These are phyloP conservation scores for Phytophthora gonapodyides DNA, from an alignment of 352 stramenopile genomes.

Conservation along the genomic window DNA sequence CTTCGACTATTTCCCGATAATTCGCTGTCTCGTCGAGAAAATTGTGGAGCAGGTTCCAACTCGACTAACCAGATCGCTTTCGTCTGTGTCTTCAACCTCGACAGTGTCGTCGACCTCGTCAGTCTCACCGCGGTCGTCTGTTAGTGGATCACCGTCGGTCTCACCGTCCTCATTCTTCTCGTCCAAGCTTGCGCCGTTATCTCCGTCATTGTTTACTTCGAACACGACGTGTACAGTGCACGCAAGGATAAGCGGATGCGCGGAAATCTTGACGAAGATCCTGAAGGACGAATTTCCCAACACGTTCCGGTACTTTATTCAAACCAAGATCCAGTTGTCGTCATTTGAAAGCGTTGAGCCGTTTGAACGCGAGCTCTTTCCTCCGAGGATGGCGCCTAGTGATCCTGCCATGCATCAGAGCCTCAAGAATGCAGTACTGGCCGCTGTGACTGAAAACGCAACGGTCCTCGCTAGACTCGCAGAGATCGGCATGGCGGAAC, in stretches of 20 bases:
- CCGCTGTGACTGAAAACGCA: slow-evolving; percentile 50
- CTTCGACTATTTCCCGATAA: slow-evolving; percentile 47
- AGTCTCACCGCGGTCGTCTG: slow-evolving; percentile 37
- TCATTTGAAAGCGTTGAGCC: slow-evolving; percentile 76
- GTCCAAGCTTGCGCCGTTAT: slow-evolving; percentile 23
- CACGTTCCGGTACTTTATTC: slow-evolving; percentile 77
- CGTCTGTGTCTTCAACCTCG: slow-evolving; percentile 45
- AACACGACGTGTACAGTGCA: slow-evolving; percentile 46
- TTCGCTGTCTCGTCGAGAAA: slow-evolving; percentile 57
- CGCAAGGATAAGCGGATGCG: slow-evolving; percentile 62
- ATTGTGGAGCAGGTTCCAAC: slow-evolving; percentile 52
- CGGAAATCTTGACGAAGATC: slow-evolving; percentile 69
- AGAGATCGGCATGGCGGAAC: slow-evolving; percentile 61
- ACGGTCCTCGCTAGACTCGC: slow-evolving; percentile 55
- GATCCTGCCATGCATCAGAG: slow-evolving; percentile 60
- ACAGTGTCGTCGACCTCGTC: slow-evolving; percentile 51
- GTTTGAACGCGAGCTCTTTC: slow-evolving; percentile 75
- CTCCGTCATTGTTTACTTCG: slow-evolving; percentile 45
- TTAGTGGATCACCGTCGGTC: slow-evolving; percentile 27
- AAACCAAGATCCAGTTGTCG: slow-evolving; percentile 65
- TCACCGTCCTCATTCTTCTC: slow-evolving; percentile 36
- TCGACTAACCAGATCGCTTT: slow-evolving; percentile 33
- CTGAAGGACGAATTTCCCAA: slow-evolving; percentile 75
- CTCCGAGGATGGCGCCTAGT: slow-evolving; percentile 49
- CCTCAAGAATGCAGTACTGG: slow-evolving; percentile 58